Percentiles rank a stretch among this genome's conserved stretches.
These are phyloP conservation scores for Mycosphaerella sp. DNA, from an alignment of 2,329 filamentous ascomycete species.

Conservation along the genomic window DNA sequence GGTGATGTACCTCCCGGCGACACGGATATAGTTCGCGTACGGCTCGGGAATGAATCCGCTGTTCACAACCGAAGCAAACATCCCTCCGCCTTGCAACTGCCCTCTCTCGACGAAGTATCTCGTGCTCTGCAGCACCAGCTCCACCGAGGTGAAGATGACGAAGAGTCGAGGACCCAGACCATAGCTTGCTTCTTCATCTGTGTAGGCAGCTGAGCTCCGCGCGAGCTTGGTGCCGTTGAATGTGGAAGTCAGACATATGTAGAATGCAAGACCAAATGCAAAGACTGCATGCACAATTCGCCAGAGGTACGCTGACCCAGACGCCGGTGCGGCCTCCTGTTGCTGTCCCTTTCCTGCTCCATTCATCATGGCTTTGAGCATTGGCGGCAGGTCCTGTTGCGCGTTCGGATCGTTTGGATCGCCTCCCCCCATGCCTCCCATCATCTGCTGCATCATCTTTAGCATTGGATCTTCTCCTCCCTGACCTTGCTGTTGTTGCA, in stretches of 20 bases:
- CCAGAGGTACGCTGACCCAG: slow-evolving; percentile 54
- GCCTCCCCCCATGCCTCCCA: slow-evolving; percentile 30
- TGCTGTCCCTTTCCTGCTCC: slow-evolving; percentile 29
- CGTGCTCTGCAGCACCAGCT: slow-evolving; percentile 64
- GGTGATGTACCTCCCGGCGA: slow-evolving; percentile 59
- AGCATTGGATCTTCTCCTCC: slow-evolving; percentile 58
- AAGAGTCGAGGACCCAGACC: slow-evolving; percentile 55
- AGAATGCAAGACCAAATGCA: slow-evolving; percentile 62
- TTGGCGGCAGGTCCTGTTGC: slow-evolving; percentile 40
- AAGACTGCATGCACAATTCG: slow-evolving; percentile 67
- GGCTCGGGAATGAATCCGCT: slow-evolving; percentile 57
- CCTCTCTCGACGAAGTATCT: slow-evolving; percentile 64
- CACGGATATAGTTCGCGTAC: slow-evolving; percentile 54
- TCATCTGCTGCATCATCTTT: slow-evolving; percentile 64
- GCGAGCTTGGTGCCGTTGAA: slow-evolving; percentile 61
- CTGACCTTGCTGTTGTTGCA: slow-evolving; percentile 22
- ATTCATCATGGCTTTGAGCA: slow-evolving; percentile 43
- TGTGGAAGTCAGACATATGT: slow-evolving; percentile 60
- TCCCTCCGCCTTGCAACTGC: slow-evolving; percentile 51
- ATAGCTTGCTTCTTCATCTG: slow-evolving; percentile 36
- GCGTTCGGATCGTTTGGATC: slow-evolving; percentile 35
- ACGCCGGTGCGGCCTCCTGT: slow-evolving; percentile 31
- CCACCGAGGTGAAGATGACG: slow-evolving; percentile 72
- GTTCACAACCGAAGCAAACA: slow-evolving; percentile 56
- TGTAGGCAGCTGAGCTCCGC: slow-evolving; percentile 39